Base-by-base conservation (phyloP, 768 basidiomycete genomes). In the Hebeloma cylindrosporum region DNA sequence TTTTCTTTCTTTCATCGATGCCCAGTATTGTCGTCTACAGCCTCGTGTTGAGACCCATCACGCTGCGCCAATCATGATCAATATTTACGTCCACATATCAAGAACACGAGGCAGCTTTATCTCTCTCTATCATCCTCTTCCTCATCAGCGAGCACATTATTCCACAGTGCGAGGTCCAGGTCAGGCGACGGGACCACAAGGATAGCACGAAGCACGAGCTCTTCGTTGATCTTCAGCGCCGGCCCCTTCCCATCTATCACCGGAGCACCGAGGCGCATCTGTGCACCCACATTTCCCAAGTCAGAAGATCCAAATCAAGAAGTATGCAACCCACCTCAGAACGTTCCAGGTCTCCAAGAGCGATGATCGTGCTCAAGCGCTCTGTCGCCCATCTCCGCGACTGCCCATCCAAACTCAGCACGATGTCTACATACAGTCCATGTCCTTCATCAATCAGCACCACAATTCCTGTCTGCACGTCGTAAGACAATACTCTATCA, bases 351-450 rank as follows among this genome's bases (percentile, higher is more conserved):
- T 80, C 70, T 27, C 84, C 84, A 30, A 85, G 61, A 16, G 72
- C 73, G 65, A 78, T 75, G 27, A 83, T 64, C 27, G 68, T 69
- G 50, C 68, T 61, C 49, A 79, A 68, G 17, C 66, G 70, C 52
- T 86, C 80, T 30, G 69, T 64, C 18, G 74, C 67, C 84, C 85
- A 86, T 23, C 50, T 43, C 9, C 52, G 40, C 20, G 67, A 62
- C 50, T 58, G 54, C 1, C 62, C 52, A 54, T 73, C 71, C 27
- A 85, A 48, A 45, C 78, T 79, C 9, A 81, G 67, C 33, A 72
- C 67, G 7, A 71, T 72, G 56, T 87, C 82, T 6, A 85, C 76
- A 7, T 83, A 64, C 36, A 86, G 55, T 25, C 69, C 79, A n/a
- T 62, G 60, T 9, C 70, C 69, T 35, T 67, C 69, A 51, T 79